Percentiles rank a stretch among this genome's conserved stretches.
Evolutionary conservation across 2,329 filamentous ascomycete species (phyloP).

Genomic region (Nigrospora sphaerica): DNA sequence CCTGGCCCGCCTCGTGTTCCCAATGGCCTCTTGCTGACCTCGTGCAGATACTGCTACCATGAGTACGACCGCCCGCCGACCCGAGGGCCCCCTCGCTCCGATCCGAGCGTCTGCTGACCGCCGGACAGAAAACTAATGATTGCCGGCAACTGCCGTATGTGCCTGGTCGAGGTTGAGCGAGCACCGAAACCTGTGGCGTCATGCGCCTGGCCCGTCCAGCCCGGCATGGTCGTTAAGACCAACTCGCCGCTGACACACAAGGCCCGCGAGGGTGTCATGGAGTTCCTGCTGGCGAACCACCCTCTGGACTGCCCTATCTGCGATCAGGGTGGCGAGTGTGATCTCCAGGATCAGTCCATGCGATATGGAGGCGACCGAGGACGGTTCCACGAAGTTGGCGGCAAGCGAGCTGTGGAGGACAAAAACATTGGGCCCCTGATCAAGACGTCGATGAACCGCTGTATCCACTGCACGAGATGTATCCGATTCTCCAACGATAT

Average conservation of each 20-base stretch:
- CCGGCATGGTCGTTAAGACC: slow-evolving; percentile 98
- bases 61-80: slow-evolving; percentile 55
- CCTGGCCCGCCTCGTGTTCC: slow-evolving; percentile 10
- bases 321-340: slow-evolving; percentile 98
- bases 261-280: slow-evolving; percentile 97
- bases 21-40: slow-evolving; percentile 21
- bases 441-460: slow-evolving; percentile 99
- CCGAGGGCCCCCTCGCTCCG: slow-evolving; percentile 9
- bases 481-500: slow-evolving; percentile 97
- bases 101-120: slow-evolving; percentile 27
- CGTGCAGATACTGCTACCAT: slow-evolving; percentile 88
- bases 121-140: slow-evolving; percentile 83
- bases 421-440: slow-evolving; percentile 98
- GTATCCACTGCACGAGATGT: slow-evolving; percentile 98
- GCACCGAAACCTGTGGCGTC: slow-evolving; percentile 96
- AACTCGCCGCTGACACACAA: slow-evolving; percentile 95
- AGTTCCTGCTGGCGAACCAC: slow-evolving; percentile 94
- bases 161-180: slow-evolving; percentile 93
- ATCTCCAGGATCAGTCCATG: slow-evolving; percentile 99
- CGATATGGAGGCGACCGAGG: slow-evolving; percentile 93
- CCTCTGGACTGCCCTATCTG: slow-evolving; percentile 95
- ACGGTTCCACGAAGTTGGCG: slow-evolving; percentile 89
- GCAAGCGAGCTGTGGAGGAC: slow-evolving; percentile 97
- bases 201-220: slow-evolving; percentile 97
- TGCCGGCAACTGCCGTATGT: slow-evolving; percentile 99